Base-by-base conservation (phyloP, 176 grass and related monocot genomes). In the Bolboschoenus planiculmis region DNA sequence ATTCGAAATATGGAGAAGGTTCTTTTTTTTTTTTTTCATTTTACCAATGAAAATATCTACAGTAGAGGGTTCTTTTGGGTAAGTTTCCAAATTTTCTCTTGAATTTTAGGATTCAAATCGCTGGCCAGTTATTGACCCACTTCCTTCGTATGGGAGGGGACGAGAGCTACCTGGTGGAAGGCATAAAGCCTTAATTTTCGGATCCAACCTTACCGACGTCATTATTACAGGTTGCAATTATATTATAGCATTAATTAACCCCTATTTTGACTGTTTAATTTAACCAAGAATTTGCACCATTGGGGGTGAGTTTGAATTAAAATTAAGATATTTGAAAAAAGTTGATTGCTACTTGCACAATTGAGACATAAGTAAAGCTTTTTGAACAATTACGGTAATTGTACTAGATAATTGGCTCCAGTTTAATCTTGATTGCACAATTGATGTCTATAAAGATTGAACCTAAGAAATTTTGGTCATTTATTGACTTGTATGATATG, bases 101-200 rank as follows among this genome's bases (percentile, higher is more conserved):
- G 78, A 55, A 29, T 44, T 88, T 43, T 84, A 99, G 96, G 75
- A 95, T 83, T 91, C 92, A 15, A 88, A 51, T 8, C 31, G 88
- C 65, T 99, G 91, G 96, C 91, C 92, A 68, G 76, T 87, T 63
- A 86, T 95, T 27, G 87, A 99, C 81, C 96, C 92, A 56, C 93
- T 95, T 51, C 96, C 96, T 55, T 95, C 96, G 4, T 98, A 95
- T 86, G 96, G 96, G 16, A 84, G 89, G 56, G 96, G 96, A 74
- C 92, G 92, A 83, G 91, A 98, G 61, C 85, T 99, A n/a, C 92
- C 92, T 64, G 92, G 96, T 62, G 85, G 72, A 80, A 91, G 96
- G 27, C 96, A 99, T 37, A 85, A 91, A 78, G 94, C 90, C 86
- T 78, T 99, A 78, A 93, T 99, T 81, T 92, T 95, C 78, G 92